phyloP scores from a whole-genome alignment of 306 rosid genomes.

The Hippophae rhamnoides region DNA sequence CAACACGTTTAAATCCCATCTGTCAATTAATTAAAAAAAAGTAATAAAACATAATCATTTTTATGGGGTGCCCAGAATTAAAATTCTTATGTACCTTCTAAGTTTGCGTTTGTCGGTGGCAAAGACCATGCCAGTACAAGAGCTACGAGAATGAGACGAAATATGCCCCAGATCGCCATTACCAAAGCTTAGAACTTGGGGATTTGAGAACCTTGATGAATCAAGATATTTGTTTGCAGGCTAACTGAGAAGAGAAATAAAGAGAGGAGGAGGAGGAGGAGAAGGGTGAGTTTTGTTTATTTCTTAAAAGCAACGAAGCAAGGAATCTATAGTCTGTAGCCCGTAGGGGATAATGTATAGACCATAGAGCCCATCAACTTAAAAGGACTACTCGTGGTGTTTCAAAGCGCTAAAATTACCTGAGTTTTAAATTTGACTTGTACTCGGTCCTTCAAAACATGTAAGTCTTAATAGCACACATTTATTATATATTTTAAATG shows the following conservation, averaged over 20 bases:
- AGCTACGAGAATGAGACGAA: conserved; percentile 24
- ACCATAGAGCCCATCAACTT: conserved; percentile 40
- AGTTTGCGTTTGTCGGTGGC: conserved; percentile 38
- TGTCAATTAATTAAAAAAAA: background rate
- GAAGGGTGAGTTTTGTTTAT: conserved; percentile 1
- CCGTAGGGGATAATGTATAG: conserved; percentile 1
- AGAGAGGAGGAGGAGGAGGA: conserved; percentile 1
- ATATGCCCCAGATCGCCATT: conserved; percentile 34
- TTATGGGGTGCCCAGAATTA: background rate
- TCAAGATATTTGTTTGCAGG: background rate
- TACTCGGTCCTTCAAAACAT: no score
- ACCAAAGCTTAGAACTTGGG: conserved; percentile 10
- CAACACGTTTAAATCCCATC: background rate
- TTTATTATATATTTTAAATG: no score
- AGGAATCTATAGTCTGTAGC: conserved; percentile 30
- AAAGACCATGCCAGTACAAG: conserved; percentile 24
- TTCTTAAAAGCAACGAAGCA: conserved; percentile 26
- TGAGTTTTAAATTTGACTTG: background rate
- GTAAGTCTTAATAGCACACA: no score
- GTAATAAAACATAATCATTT: background rate
- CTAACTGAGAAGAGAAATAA: conserved; percentile 1
- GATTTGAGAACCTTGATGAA: conserved; percentile 2
- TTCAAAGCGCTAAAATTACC: background rate
- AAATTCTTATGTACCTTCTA: conserved; percentile 46
- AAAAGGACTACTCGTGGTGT: conserved; percentile 15